These are phyloP conservation scores for Hypomontagnella submonticulosa DNA, from an alignment of 495 filamentous ascomycete species.

Conservation along the genomic window DNA sequence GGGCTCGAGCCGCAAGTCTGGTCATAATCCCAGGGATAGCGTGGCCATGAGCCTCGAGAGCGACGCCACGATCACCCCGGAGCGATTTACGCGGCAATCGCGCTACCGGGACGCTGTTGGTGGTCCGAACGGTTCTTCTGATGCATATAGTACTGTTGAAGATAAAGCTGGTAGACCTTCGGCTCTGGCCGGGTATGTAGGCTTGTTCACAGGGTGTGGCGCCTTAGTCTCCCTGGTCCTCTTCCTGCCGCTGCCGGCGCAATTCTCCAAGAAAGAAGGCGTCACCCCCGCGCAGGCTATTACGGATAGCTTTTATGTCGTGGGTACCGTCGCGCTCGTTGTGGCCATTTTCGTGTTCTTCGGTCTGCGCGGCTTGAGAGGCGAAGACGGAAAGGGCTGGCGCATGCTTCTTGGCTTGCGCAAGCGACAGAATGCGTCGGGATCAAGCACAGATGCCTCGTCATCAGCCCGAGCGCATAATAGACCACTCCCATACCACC, in stretches of 20 bases:
- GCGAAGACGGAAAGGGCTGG: conserved; percentile 81
- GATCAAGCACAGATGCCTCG: neutral
- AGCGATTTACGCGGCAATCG: conserved; percentile 53
- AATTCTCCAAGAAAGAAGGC: conserved; percentile 73
- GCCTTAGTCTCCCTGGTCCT: conserved; percentile 82
- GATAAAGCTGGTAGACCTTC: conserved; percentile 53
- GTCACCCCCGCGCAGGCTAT: conserved; percentile 75
- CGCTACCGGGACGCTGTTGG: conserved; percentile 18
- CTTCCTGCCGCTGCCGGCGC: conserved; percentile 88
- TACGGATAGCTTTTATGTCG: conserved; percentile 83
- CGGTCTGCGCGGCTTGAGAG: conserved; percentile 79
- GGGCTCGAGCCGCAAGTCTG: conserved; percentile 29
- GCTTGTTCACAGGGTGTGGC: conserved; percentile 90
- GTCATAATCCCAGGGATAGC: conserved; percentile 48
- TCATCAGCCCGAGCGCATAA: conserved; percentile 10
- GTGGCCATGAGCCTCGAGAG: conserved; percentile 67
- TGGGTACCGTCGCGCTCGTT: conserved; percentile 74
- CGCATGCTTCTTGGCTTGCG: conserved; percentile 59
- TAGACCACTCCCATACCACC: conserved; percentile 56
- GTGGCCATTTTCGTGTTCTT: conserved; percentile 81
- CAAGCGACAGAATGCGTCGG: conserved; percentile 10
- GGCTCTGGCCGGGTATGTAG: conserved; percentile 87
- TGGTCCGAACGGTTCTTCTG: conserved; percentile 27
- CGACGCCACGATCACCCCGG: conserved; percentile 71
- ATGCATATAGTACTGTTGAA: conserved; percentile 32